Percentiles rank a stretch among this genome's conserved stretches.
phyloP scores from a whole-genome alignment of 1,139 yeast genomes.

The Saccharomyces hybrid region DNA sequence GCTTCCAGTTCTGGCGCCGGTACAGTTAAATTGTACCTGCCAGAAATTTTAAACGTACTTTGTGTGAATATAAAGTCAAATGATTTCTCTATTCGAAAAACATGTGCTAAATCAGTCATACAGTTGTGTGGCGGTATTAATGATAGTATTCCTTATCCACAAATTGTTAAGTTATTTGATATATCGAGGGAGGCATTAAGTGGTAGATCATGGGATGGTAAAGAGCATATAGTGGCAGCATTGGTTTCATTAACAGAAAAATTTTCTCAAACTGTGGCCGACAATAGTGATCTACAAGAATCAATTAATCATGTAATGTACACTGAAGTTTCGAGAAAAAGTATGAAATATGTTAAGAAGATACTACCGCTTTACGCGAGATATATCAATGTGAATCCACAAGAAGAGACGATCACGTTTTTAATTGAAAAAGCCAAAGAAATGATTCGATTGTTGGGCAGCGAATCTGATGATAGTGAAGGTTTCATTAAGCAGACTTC shows the following conservation, averaged over 20 bases:
- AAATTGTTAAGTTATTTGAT: slow-evolving; percentile 38
- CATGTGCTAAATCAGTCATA: slow-evolving; percentile 64
- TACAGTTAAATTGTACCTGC: slow-evolving; percentile 60
- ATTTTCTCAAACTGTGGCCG: slow-evolving; percentile 33
- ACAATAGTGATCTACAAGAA: slow-evolving; percentile 30
- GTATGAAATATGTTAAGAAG: slow-evolving; percentile 53
- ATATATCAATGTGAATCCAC: slow-evolving; percentile 41
- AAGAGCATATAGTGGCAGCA: slow-evolving; percentile 67
- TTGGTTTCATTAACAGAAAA: slow-evolving; percentile 52
- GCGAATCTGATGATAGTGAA: slow-evolving; percentile 3
- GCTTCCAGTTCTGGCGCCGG: slow-evolving; percentile 61
- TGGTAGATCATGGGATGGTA: slow-evolving; percentile 88
- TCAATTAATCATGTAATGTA: slow-evolving; percentile 41
- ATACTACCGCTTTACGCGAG: slow-evolving; percentile 46
- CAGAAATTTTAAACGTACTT: slow-evolving; percentile 58
- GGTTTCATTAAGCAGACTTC: slow-evolving; percentile 2
- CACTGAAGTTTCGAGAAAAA: slow-evolving; percentile 61
- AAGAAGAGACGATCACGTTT: slow-evolving; percentile 31
- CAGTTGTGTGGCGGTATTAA: slow-evolving; percentile 44
- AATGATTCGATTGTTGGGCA: neutral
- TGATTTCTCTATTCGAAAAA: slow-evolving; percentile 59
- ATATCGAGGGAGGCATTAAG: slow-evolving; percentile 55
- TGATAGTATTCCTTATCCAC: slow-evolving; percentile 32
- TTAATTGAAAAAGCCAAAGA: slow-evolving; percentile 25
- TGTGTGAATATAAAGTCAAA: slow-evolving; percentile 46